Evolutionary conservation across 768 basidiomycete species (phyloP).

Genomic region (Naganishia onofrii): DNA sequence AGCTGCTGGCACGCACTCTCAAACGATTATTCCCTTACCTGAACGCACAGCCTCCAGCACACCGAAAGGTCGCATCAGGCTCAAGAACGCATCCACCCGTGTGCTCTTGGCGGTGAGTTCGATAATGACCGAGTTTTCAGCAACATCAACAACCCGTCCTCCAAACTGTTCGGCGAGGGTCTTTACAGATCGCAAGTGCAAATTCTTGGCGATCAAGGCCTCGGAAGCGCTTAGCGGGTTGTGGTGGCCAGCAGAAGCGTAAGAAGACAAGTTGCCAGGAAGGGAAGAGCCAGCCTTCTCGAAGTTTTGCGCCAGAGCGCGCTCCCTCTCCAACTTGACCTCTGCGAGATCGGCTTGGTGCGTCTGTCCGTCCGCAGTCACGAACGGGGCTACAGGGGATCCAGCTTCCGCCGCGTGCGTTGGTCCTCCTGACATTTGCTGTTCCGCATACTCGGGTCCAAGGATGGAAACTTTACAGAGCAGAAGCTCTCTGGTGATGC

Average conservation of each 20-base stretch:
- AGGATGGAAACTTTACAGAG: constrained; percentile 96
- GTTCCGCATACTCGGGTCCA: constrained; percentile 92
- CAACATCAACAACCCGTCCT: constrained; percentile 88
- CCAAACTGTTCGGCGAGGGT: constrained; percentile 83
- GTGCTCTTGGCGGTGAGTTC: constrained; percentile 90
- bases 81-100: constrained; percentile 88
- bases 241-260: constrained; percentile 40
- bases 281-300: constrained; percentile 56
- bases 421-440: constrained; percentile 80
- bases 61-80: constrained; percentile 86
- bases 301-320: constrained; percentile 70
- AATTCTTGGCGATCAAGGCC: constrained; percentile 82
- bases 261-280: constrained; percentile 20
- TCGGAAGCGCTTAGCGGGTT: constrained; percentile 65
- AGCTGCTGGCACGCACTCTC: neutral
- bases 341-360: constrained; percentile 24
- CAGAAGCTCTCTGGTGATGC: constrained; percentile 87
- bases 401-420: constrained; percentile 59
- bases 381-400: constrained; percentile 77
- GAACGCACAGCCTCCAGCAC: constrained; percentile 92
- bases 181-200: constrained; percentile 82
- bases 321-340: constrained; percentile 67
- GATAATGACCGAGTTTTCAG: constrained; percentile 89
- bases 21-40: constrained; percentile 58
- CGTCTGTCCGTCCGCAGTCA: constrained; percentile 59